These are phyloP conservation scores for Gracilariopsis chorda DNA, from an alignment of 23 red algal species.

Conservation along the genomic window DNA sequence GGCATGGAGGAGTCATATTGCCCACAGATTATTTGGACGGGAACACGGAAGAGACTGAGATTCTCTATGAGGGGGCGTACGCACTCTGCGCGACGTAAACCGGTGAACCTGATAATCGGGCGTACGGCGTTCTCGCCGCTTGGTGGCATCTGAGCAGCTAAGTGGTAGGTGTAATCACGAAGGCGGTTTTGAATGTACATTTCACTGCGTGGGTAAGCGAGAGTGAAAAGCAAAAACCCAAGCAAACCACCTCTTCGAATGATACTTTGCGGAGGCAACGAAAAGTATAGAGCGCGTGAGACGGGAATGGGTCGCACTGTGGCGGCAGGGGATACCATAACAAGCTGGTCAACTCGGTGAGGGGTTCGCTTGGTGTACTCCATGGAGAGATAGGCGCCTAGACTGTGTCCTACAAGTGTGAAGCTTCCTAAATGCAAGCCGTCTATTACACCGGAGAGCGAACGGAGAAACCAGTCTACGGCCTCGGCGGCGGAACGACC, in stretches of 20 bases:
- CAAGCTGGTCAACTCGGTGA: conserved; percentile 41
- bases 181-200: conserved; percentile 58
- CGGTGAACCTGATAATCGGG: conserved; percentile 54
- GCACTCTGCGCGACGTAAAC: conserved; percentile 20
- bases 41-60: conserved; percentile 30
- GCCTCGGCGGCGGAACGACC: conserved; percentile 35
- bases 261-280: conserved; percentile 75
- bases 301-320: conserved; percentile 42
- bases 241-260: conserved; percentile 83
- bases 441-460: background rate
- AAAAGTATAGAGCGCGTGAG: conserved; percentile 84
- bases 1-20: conserved; percentile 72
- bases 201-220: conserved; percentile 67
- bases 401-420: conserved; percentile 74
- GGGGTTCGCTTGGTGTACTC: conserved; percentile 52
- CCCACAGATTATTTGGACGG: conserved; percentile 74
- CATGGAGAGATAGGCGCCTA: conserved; percentile 87
- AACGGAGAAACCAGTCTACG: conserved; percentile 39
- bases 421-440: conserved; percentile 23
- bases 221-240: conserved; percentile 71
- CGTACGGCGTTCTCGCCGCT: conserved; percentile 74
- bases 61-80: conserved; percentile 37
- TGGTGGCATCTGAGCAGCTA: conserved; percentile 66
- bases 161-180: conserved; percentile 75
- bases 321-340: conserved; percentile 91